Base-by-base conservation (phyloP, 1,284 basidiomycete genomes). In the Heterobasidion parviporum region DNA sequence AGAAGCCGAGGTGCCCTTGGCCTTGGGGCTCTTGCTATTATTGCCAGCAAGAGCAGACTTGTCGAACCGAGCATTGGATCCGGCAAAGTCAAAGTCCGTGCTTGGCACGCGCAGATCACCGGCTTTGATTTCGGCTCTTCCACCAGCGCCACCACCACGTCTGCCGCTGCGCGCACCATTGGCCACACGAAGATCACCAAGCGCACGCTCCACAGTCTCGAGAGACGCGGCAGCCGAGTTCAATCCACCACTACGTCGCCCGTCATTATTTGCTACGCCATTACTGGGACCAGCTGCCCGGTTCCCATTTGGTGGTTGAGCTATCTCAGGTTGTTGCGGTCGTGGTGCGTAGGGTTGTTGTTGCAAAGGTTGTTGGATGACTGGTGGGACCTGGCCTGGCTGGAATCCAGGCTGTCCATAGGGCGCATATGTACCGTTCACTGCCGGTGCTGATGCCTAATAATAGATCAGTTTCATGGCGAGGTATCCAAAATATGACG, bases 31-130 rank as follows among this genome's bases (percentile, higher is more conserved):
- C 41, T 47, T 62, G 70, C 9, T 63, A 62, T 47, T 48, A 14
- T 34, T 38, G 34, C 54, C 48, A 33, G 62, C 75, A 32, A 84
- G 54, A 12, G 82, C 79, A 15, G 80, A 71, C 68, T 91, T 91
- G 70, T 89, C 85, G 62, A 92, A 91, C 54, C 80, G 80, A 6
- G 85, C 85, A 60, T 91, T 92, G 57, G 80, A 80, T 57, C 76
- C 75, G 66, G 78, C 72, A 66, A 91, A 92, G 70, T 91, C 89
- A 63, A 90, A 91, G 65, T 90, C 89, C 0, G 82, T 83, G 2
- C 74, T 67, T 0, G 89, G 89, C 0, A 91, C 71, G 26, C 64
- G 65, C 45, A 71, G 55, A 53, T 68, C 70, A 49, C 60, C 65
- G 33, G 61, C 80, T 61, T 78, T 80, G 57, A 81, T 38, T 16